Evolutionary conservation across 2,329 filamentous ascomycete genomes (phyloP), one percentile per base, ranked within the genome.

Genomic region (Xylariaceae sp.): DNA sequence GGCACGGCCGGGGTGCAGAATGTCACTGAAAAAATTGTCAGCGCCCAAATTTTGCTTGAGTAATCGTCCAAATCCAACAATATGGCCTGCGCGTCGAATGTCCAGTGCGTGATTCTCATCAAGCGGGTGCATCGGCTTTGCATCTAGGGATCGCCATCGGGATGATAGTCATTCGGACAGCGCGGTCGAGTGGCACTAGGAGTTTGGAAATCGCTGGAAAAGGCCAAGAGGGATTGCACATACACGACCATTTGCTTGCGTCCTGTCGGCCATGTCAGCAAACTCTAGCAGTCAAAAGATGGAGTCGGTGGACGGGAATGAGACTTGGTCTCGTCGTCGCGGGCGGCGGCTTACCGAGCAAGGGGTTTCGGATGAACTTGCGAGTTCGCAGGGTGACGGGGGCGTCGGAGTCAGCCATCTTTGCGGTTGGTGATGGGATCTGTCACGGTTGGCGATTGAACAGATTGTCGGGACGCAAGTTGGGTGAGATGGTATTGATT

Each of bases 351-450:
- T 26, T 47, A 44, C 44, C 49, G 70, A 98, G 85, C 68, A 98
- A 89, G 73, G 93, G 88, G 85, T 98, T 98, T 80, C 90, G 89
- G 78, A 97, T 94, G 87, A 98, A 98, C 82, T 97, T 97, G 87
- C 93, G 91, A 76, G 93, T 98, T 79, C 93, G 83, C 77, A 90
- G 76, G 65, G 85, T 89, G 69, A 89, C 84, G 68, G 84, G 75
- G 63, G 74, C 73, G 69, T 88, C 84, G 67, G 74, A 73, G 76
- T 90, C 87, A 76, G 90, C 87, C 91, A 96, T 95, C 73, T 74
- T 94, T 78, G 75, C 75, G 73, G 45, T 45, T 56, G 40, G 44
- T 54, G 53, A 47, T 18, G 33, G 33, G 11, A 19, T 18, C 33
- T 35, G 33, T 19, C 33, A 17, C 11, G 33, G 17, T 35, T 35